These are phyloP conservation scores for Sutorius australiensis DNA, from an alignment of 768 basidiomycete genomes.

Conservation along the genomic window DNA sequence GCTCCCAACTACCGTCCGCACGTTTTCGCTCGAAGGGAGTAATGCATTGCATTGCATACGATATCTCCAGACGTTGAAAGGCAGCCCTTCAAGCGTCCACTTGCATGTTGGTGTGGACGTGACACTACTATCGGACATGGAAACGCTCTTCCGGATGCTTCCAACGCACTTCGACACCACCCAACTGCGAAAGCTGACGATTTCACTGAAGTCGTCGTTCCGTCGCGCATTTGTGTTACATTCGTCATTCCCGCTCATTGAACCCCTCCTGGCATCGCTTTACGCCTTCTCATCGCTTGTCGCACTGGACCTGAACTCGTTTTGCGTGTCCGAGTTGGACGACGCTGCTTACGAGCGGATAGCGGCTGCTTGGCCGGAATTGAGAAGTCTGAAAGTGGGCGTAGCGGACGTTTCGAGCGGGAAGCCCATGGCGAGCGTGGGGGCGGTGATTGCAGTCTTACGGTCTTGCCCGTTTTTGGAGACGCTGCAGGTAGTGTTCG, in stretches of 20 bases:
- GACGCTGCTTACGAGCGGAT: constrained; percentile 8
- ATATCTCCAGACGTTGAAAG: constrained; percentile 9
- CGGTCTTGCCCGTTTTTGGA: constrained; percentile 8
- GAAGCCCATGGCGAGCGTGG: constrained; percentile 10
- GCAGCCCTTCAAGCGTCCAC: not conserved
- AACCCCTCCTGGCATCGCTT: constrained; percentile 2
- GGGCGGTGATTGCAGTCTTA: constrained; percentile 14
- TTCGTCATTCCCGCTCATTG: constrained; percentile 2
- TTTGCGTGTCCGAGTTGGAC: constrained; percentile 6
- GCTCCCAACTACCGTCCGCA: constrained; percentile 6
- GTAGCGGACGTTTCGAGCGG: not conserved
- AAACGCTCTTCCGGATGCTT: constrained; percentile 6
- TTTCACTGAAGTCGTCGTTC: constrained; percentile 7
- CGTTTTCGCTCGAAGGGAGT: constrained; percentile 8
- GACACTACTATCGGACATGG: constrained; percentile 3
- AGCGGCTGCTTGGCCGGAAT: constrained; percentile 8
- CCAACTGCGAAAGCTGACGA: not conserved
- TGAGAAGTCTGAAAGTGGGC: constrained; percentile 13
- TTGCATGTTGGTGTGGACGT: constrained; percentile 4
- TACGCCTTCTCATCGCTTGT: constrained; percentile 5
- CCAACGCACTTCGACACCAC: constrained; percentile 1
- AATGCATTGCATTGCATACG: constrained; percentile 6
- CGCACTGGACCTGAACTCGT: constrained; percentile 10
- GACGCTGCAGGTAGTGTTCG: constrained; percentile 13
- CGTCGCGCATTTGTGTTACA: not conserved